Evolutionary conservation across 2,329 filamentous ascomycete species (phyloP).

Genomic region (Coniochaeta pulveracea): DNA sequence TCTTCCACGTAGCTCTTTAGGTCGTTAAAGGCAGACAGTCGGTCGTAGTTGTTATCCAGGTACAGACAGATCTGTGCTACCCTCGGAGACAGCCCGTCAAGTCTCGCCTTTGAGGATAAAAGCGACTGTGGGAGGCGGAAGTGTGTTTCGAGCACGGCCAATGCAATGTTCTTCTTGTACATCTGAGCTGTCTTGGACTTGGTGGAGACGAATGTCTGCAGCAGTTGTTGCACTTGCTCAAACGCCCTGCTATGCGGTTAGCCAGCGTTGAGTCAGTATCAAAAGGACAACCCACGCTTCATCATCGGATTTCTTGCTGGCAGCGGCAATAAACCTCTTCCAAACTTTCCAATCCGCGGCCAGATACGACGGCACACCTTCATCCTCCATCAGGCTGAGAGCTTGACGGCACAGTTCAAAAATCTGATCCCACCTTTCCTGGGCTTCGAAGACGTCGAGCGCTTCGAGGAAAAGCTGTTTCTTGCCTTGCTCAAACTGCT

Average conservation of each 20-base stretch:
- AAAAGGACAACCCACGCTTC: constrained; percentile 12
- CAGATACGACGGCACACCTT: constrained; percentile 25
- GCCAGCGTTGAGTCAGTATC: not conserved
- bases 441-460: constrained; percentile 23
- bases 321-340: constrained; percentile 20
- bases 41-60: constrained; percentile 20
- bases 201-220: constrained; percentile 16
- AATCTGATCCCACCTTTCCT: constrained; percentile 28
- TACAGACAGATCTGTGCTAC: constrained; percentile 20
- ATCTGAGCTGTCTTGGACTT: constrained; percentile 15
- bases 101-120: constrained; percentile 6
- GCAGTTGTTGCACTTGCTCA: constrained; percentile 14
- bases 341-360: constrained; percentile 30
- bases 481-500: constrained; percentile 31
- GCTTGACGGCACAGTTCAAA: constrained; percentile 32
- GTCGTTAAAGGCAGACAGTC: constrained; percentile 29
- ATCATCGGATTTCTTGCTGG: constrained; percentile 14
- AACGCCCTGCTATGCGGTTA: constrained; percentile 13
- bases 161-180: constrained; percentile 22
- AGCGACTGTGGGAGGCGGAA: constrained; percentile 16
- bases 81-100: constrained; percentile 11
- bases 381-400: constrained; percentile 25
- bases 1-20: constrained; percentile 30
- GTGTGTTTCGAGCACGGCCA: constrained; percentile 19
- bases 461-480: constrained; percentile 35